Evolutionary conservation across 2,329 filamentous ascomycete species (phyloP), one percentile per base, ranked within the genome.

Genomic region (Knoxdaviesia proteae): DNA sequence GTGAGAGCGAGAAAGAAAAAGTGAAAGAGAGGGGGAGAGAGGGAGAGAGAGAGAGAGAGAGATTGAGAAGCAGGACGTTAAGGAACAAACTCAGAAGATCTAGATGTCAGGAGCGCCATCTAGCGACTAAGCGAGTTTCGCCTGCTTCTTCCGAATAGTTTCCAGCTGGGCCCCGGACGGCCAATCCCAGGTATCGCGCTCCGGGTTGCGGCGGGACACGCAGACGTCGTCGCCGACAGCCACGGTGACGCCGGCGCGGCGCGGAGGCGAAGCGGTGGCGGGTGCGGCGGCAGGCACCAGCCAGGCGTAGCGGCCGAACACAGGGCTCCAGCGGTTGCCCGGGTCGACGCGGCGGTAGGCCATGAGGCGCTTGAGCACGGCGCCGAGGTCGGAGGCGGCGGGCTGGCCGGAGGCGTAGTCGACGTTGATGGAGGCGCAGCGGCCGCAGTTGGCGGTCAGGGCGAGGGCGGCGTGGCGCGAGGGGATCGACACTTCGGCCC

Each of bases 301-400:
- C 53, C 83, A 84, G 0, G 68, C 77, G 58, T 84, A 84, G 38
- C 79, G 65, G 7, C 80, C 80, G 63, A 86, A 86, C 6, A 82
- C 65, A 8, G 80, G 79, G 46, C 68, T 71, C 54, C 72, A 83
- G 53, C 73, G 80, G 34, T 62, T 62, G 0, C 80, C 80, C n/a
- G 54, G 48, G 52, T 87, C 80, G 6, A 86, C 77, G 44, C 80
- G 67, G 20, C 81, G 66, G 56, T 84, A 77, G 42, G 64, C 68
- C 67, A 76, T 75, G 51, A 87, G 58, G 51, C 75, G 74, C 62
- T 83, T 84, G 47, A 84, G 60, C 10, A 81, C 66, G 36, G 59
- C 62, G n/a, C 74, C 77, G 34, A 61, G 56, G 51, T 74, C 70
- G 2, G 71, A 73, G 1, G 60, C 58, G 0, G 68, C 72, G 37